Base-by-base conservation (phyloP, 2,329 filamentous ascomycete species). In the Penicillium concentricum region DNA sequence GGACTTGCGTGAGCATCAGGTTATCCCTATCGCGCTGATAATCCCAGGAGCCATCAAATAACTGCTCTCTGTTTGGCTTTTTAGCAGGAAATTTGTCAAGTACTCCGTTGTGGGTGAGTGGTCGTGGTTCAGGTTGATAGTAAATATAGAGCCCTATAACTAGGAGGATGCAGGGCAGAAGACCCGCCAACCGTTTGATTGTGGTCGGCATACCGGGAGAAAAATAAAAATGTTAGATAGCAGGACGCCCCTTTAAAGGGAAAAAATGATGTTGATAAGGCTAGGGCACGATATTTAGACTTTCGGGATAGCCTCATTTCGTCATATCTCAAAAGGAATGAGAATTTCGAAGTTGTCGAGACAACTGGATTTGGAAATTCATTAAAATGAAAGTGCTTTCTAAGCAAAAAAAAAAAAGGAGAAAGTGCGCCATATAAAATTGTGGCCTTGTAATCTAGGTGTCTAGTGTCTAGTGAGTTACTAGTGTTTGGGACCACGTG, bases 1-100 rank as follows among this genome's bases (percentile, higher is more conserved):
- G 64, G 3, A 45, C 47, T 12, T 57, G 54, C 12, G 54, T 59
- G 5, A 70, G 65, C 16, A 57, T 56, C 34, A 59, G 46, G 28
- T 69, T 69, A 20, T 58, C 53, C 10, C 61, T 59, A 48, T 69
- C 68, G 20, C 65, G 65, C 15, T 56, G 51, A 39, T 62, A 67
- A 12, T 63, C 42, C 54, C 54, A 57, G 13, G 22, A 34, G n/a
- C 54, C 54, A 35, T 57, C 35, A 18, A 57, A 57, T 24, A 48
- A 22, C 12, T 49, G 28, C 20, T 45, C 6, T 50, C 46, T 16
- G n/a, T 49, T 49, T n/a, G 46, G 34, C 35, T 15, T 49, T 13
- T 49, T 49, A 8, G 46, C 46, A n/a, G 46, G 46, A 34, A 49
- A 39, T 39, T 12, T 49, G 18, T 39, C 35, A 13, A 4, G 46